A percentile compares a stretch with the other conserved stretches of the same genome.
Evolutionary conservation across 768 basidiomycete genomes (phyloP).

Genomic region (Mycena pura): DNA sequence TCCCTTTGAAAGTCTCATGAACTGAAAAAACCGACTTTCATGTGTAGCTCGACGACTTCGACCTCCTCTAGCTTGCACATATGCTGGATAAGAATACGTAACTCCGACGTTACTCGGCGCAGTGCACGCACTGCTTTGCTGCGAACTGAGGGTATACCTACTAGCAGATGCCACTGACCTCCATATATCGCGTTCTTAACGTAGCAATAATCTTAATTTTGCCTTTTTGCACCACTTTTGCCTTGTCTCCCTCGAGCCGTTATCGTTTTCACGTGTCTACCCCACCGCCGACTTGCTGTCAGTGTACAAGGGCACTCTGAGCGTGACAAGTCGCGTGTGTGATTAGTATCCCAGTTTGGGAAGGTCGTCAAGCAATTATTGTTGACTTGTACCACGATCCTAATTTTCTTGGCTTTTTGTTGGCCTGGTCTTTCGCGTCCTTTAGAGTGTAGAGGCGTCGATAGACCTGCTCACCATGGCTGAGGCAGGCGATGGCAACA

Average conservation of each 20-base stretch:
- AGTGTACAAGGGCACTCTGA: not conserved
- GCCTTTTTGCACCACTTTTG: no score
- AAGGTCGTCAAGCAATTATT: not conserved
- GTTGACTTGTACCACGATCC: constrained; percentile 22
- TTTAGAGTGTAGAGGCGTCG: constrained; percentile 7
- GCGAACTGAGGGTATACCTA: no score
- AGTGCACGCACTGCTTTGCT: no score
- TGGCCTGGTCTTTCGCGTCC: constrained; percentile 1
- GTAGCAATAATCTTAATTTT: no score
- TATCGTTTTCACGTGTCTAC: not conserved
- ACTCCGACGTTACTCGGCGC: no score
- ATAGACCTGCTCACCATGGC: constrained; percentile 54
- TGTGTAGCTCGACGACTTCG: constrained; percentile 90
- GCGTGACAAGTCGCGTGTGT: no score
- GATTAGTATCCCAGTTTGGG: no score
- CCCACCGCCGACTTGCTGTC: not conserved
- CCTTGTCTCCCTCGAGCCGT: no score
- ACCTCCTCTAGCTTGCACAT: constrained; percentile 62
- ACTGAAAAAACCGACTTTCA: constrained; percentile 21
- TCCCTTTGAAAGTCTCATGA: not conserved
- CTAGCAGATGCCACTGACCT: no score
- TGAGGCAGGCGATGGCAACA: constrained; percentile 85
- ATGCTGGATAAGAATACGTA: no score
- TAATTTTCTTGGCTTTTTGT: constrained; percentile 16
- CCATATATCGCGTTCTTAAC: no score